phyloP scores from a whole-genome alignment of 2,329 filamentous ascomycete species.

The Talaromyces verruculosus region DNA sequence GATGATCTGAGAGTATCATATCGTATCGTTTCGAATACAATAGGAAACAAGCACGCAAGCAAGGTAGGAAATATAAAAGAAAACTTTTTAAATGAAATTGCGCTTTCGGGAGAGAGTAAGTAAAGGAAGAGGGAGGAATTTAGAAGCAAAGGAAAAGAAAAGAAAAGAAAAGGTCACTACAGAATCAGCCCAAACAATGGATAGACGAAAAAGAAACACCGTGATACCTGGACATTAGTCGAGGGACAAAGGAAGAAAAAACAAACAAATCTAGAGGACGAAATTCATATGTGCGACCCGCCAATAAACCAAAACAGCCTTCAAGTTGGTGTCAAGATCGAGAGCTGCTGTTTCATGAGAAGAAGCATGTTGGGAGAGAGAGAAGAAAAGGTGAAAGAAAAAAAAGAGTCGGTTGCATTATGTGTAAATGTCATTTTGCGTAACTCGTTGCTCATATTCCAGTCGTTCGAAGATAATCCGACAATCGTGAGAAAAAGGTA shows the following conservation, averaged over 20 bases:
- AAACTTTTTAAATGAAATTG: conserved; percentile 12
- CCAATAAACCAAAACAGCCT: conserved; percentile 21
- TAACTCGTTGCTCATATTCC: conserved; percentile 24
- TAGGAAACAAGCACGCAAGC: conserved; percentile 5
- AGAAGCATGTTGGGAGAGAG: conserved; percentile 9
- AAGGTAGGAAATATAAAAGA: not conserved
- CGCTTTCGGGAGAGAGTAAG: conserved; percentile 11
- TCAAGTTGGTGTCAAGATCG: conserved; percentile 14
- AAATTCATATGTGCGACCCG: conserved; percentile 17
- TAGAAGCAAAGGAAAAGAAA: conserved; percentile 4
- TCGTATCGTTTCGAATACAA: conserved; percentile 7
- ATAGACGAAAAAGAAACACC: not conserved
- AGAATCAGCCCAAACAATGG: conserved; percentile 19
- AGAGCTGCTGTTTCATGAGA: conserved; percentile 18
- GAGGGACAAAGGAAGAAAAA: conserved; percentile 15
- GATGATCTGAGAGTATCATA: conserved; percentile 6
- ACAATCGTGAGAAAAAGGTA: conserved; percentile 1
- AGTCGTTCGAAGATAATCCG: conserved; percentile 16
- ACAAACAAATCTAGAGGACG: conserved; percentile 19
- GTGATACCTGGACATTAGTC: conserved; percentile 19
- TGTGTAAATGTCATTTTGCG: conserved; percentile 22
- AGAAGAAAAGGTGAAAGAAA: not conserved
- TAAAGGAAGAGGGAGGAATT: conserved; percentile 1
- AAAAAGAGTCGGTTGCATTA: conserved; percentile 16
- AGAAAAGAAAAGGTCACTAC: conserved; percentile 1